Percentiles rank a stretch among this genome's conserved stretches.
Evolutionary conservation across 148 eudicot species (phyloP).

Genomic region (Euryodendron excelsum): DNA sequence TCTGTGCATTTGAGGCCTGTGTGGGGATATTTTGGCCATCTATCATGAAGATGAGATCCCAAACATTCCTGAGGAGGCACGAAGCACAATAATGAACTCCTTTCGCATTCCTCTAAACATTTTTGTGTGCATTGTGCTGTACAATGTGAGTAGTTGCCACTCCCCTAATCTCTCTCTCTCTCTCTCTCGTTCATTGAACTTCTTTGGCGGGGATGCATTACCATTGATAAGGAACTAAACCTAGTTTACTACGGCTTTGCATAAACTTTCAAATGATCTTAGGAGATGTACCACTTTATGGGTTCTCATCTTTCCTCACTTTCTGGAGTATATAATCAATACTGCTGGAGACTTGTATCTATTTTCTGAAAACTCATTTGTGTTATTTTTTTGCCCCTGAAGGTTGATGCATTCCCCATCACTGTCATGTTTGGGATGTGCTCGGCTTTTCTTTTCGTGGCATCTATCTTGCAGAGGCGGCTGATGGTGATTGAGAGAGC

Average conservation of each 20-base stretch:
- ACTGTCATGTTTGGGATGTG: slow-evolving; percentile 92
- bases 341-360: not conserved
- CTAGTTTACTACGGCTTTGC: not conserved
- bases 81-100: slow-evolving; percentile 95
- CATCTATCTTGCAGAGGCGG: slow-evolving; percentile 75
- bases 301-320: not conserved
- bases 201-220: not conserved
- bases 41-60: slow-evolving; percentile 93
- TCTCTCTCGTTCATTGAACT: not conserved
- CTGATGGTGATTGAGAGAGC: slow-evolving; percentile 54
- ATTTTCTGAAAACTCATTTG: not conserved
- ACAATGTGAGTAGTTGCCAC: slow-evolving; percentile 51
- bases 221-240: not conserved
- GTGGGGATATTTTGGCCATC: slow-evolving; percentile 95
- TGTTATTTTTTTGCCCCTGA: slow-evolving; percentile 7
- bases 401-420: slow-evolving; percentile 86
- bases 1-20: slow-evolving; percentile 80
- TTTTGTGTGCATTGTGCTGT: slow-evolving; percentile 77
- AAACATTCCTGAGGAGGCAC: slow-evolving; percentile 87
- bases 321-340: not conserved
- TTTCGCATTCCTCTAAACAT: slow-evolving; percentile 88
- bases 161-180: not conserved
- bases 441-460: slow-evolving; percentile 72
- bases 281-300: not conserved
- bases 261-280: not conserved